A percentile compares a stretch with the other conserved stretches of the same genome.
Evolutionary conservation across 805 yeast species (phyloP).

Genomic region (Ogataea parapolymorpha): DNA sequence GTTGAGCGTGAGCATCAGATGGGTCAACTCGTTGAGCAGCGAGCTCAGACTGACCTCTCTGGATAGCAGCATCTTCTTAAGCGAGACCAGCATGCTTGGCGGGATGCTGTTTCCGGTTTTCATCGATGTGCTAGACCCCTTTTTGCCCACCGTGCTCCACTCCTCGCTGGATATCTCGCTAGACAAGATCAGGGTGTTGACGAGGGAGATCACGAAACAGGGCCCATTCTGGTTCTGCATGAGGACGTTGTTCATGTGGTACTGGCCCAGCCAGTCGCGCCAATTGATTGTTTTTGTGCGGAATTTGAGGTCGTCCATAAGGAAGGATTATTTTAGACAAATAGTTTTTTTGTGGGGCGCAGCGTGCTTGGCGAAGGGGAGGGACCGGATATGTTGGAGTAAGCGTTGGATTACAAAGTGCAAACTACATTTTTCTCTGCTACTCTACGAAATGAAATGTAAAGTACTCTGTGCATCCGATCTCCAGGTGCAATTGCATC

Average conservation of each 20-base stretch:
- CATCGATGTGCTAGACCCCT: not conserved
- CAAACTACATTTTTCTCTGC: too few relatives aligned
- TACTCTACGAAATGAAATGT: too few relatives aligned
- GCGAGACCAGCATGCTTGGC: constrained; percentile 12
- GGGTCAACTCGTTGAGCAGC: constrained; percentile 50
- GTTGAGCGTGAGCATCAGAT: constrained; percentile 36
- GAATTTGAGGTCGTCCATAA: constrained; percentile 18
- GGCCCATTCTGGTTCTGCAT: constrained; percentile 85
- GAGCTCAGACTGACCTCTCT: constrained; percentile 33
- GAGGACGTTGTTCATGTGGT: constrained; percentile 51
- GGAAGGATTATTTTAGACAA: not conserved
- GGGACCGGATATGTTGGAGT: not conserved
- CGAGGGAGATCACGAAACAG: constrained; percentile 77
- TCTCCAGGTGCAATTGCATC: too few relatives aligned
- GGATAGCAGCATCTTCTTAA: constrained; percentile 24
- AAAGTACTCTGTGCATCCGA: too few relatives aligned
- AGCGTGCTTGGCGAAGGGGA: constrained; percentile 2
- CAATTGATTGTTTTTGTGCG: constrained; percentile 29
- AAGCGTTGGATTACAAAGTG: too few relatives aligned
- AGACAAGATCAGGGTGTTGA: constrained; percentile 63
- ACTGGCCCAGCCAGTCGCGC: constrained; percentile 23
- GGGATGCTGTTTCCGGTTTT: not conserved
- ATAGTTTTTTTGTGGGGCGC: constrained; percentile 6
- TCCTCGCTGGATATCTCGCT: constrained; percentile 31
- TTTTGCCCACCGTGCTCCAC: constrained; percentile 21